A percentile compares a stretch with the other conserved stretches of the same genome.
These are phyloP conservation scores for Solanum chacoense DNA, from an alignment of 305 asterid species.

Conservation along the genomic window DNA sequence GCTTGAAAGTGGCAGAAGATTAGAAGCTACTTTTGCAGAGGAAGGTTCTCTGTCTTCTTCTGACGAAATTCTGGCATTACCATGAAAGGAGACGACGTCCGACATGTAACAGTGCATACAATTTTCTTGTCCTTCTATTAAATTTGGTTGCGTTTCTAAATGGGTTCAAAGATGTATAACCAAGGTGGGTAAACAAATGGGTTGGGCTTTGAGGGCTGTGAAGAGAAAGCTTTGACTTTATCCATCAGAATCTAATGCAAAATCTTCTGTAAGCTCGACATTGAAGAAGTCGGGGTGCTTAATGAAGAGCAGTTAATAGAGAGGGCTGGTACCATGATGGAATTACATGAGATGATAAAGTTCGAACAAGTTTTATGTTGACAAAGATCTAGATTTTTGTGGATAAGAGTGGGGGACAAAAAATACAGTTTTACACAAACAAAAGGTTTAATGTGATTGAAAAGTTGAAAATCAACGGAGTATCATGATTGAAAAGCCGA, in stretches of 20 bases:
- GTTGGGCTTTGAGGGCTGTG: not conserved
- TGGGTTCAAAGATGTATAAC: not conserved
- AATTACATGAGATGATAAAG: not conserved
- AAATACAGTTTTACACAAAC: not conserved
- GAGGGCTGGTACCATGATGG: not conserved
- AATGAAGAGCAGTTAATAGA: not conserved
- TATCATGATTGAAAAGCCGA: not conserved
- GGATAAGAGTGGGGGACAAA: not conserved
- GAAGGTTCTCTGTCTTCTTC: not conserved
- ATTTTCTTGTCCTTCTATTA: not conserved
- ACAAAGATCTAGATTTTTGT: not conserved
- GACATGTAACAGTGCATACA: not conserved
- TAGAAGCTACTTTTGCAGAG: not conserved
- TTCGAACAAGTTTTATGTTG: not conserved
- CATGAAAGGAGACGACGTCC: not conserved
- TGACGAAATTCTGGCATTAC: not conserved
- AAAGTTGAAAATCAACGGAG: not conserved
- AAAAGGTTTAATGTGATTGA: not conserved
- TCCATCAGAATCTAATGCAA: not conserved
- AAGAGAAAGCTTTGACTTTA: not conserved
- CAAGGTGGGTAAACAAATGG: not conserved
- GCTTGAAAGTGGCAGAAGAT: not conserved
- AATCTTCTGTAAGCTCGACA: not conserved
- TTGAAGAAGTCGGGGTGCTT: not conserved
- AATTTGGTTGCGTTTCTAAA: not conserved